A percentile compares a stretch with the other conserved stretches of the same genome.
phyloP scores from a whole-genome alignment of 805 yeast species.

The Starmerella floris region DNA sequence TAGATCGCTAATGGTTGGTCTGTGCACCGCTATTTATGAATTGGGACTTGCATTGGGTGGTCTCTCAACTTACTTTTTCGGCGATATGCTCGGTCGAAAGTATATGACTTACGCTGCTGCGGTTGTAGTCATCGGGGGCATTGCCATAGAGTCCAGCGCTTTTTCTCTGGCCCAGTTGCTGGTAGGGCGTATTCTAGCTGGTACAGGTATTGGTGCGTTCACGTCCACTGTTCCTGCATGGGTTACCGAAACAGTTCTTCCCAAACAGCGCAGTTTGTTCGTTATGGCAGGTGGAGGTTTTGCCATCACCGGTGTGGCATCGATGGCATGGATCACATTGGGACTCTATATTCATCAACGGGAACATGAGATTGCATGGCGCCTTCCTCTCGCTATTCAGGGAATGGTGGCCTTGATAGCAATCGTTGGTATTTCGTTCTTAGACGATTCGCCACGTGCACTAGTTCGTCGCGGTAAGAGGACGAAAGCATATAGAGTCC shows the following conservation, averaged over 20 bases:
- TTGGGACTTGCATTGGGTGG: constrained; percentile 60
- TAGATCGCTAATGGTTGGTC: constrained; percentile 22
- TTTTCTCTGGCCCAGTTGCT: constrained; percentile 49
- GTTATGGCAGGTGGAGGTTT: constrained; percentile 54
- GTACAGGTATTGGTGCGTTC: constrained; percentile 57
- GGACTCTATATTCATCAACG: constrained; percentile 46
- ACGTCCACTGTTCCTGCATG: constrained; percentile 65
- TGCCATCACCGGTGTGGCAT: constrained; percentile 51
- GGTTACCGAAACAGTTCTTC: constrained; percentile 54
- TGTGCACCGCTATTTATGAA: constrained; percentile 35
- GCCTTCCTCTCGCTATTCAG: constrained; percentile 53
- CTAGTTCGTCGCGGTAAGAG: constrained; percentile 21
- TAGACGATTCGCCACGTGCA: constrained; percentile 44
- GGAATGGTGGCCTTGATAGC: constrained; percentile 38
- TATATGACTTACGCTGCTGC: constrained; percentile 35
- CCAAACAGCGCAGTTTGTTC: constrained; percentile 46
- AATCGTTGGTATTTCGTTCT: constrained; percentile 28
- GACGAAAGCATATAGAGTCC: constrained; percentile 20
- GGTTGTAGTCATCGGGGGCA: constrained; percentile 42
- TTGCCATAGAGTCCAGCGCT: constrained; percentile 42
- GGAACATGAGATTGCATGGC: constrained; percentile 46
- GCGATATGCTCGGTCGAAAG: constrained; percentile 48
- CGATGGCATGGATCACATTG: constrained; percentile 57
- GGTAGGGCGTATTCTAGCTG: constrained; percentile 51
- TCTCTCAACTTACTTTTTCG: constrained; percentile 41